A percentile compares a stretch with the other conserved stretches of the same genome.
Conservation (phyloP, 169 alveolate genomes). For the Plasmodium ovale region DNA sequence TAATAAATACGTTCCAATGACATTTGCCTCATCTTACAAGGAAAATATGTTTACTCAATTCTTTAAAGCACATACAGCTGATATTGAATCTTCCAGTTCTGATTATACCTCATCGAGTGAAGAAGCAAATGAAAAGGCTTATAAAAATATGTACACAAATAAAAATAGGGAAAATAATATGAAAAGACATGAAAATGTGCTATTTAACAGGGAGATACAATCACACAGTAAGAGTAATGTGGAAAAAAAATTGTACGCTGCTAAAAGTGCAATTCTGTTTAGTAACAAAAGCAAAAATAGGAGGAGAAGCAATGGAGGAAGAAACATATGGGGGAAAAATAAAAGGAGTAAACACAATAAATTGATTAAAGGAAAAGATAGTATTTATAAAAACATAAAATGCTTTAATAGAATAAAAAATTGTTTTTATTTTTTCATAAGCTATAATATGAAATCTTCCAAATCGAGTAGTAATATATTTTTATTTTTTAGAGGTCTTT, state of each 20-base stretch:
- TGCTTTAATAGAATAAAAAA: slow-evolving; percentile 30
- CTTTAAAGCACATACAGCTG: slow-evolving; percentile 29
- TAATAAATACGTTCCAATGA: slow-evolving; percentile 50
- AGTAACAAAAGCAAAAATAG: slow-evolving; percentile 5
- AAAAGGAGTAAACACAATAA: neutral
- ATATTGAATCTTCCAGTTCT: neutral
- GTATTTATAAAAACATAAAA: neutral
- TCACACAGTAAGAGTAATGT: neutral
- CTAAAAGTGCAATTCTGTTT: slow-evolving; percentile 42
- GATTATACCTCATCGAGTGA: slow-evolving; percentile 18
- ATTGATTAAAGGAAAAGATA: neutral
- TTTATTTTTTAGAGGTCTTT: slow-evolving; percentile 42
- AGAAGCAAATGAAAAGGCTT: neutral
- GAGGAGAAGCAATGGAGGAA: neutral
- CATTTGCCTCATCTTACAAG: slow-evolving; percentile 49
- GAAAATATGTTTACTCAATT: slow-evolving; percentile 8
- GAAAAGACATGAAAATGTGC: neutral
- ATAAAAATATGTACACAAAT: slow-evolving; percentile 13
- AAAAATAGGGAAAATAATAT: neutral
- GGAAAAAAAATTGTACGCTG: neutral
- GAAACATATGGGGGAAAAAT: neutral
- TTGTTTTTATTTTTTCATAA: slow-evolving; percentile 16
- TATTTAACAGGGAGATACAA: neutral
- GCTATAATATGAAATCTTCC: slow-evolving; percentile 66
- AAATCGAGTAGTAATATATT: slow-evolving; percentile 20